Percentiles rank a stretch among this genome's conserved stretches.
Evolutionary conservation across 2,329 filamentous ascomycete genomes (phyloP).

Genomic region (Botrytis aclada): DNA sequence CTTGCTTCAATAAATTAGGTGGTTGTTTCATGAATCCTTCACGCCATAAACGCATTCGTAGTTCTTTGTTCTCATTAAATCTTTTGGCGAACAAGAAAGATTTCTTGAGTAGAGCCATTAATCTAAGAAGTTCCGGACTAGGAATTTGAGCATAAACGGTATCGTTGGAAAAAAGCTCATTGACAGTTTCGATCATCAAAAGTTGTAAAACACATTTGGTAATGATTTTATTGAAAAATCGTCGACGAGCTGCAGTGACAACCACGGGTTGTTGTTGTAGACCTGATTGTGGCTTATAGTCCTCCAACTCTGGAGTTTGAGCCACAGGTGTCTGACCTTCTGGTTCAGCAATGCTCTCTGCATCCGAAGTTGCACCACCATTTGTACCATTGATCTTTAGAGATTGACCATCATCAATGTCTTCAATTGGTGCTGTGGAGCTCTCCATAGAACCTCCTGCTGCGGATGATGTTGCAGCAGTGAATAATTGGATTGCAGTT

Average conservation of each 20-base stretch:
- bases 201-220: conserved; percentile 96
- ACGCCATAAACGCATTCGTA: conserved; percentile 89
- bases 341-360: conserved; percentile 35
- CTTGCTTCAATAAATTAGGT: conserved; percentile 95
- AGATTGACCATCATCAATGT: conserved; percentile 47
- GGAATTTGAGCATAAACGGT: conserved; percentile 92
- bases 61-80: conserved; percentile 96
- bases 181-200: conserved; percentile 99
- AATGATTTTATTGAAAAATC: conserved; percentile 99
- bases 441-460: conserved; percentile 54
- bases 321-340: conserved; percentile 33
- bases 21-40: conserved; percentile 99
- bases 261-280: conserved; percentile 86
- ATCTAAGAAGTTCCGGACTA: conserved; percentile 78
- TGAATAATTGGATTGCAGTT: conserved; percentile 93
- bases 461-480: conserved; percentile 61
- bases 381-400: conserved; percentile 59
- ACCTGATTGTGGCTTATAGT: conserved; percentile 75
- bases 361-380: conserved; percentile 37
- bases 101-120: conserved; percentile 94
- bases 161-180: conserved; percentile 97
- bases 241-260: conserved; percentile 85
- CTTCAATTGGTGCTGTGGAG: conserved; percentile 38
- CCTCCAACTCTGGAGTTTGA: conserved; percentile 52
- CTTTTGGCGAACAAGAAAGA: conserved; percentile 94